Evolutionary conservation across 176 grass and related monocot genomes (phyloP), one percentile per base, ranked within the genome.

Genomic region (Carex cristatella): DNA sequence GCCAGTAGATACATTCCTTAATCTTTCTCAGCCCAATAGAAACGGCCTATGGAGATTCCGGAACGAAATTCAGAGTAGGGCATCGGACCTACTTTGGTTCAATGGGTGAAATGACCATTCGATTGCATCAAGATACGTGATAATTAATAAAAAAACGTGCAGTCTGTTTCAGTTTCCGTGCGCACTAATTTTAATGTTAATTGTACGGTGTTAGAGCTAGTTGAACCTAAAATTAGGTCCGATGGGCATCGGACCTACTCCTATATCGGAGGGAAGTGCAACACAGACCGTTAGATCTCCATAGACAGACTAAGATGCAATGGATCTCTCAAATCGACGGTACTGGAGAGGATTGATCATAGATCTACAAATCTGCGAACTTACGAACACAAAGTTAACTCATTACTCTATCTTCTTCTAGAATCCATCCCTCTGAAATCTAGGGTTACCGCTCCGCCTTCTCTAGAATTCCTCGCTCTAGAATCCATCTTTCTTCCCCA

Each of bases 341-440:
- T 8, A 46, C 68, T 71, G 68, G 15, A 23, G 32, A 23, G 38
- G 38, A 46, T 46, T 7, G 38, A 71, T 19, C 35, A 46, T 46
- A 37, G 38, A 71, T 19, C 35, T 71, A 71, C 13, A 42, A 4
- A 4, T 30, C 35, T 33, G 64, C 65, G 1, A 67, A 14, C 23
- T 69, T 66, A 30, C 27, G 65, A 69, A 8, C 10, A 71, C 37
- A 71, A n/a, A n/a, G 7, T 7, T 35, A 16, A 61, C 2, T 63
- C 60, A 44, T 81, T 56, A n/a, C 79, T 81, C 60, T 18, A 18
- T 59, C 55, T 81, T 81, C 79, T 81, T 81, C 79, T 81, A 81
- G 57, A 81, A 81, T 81, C 54, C 79, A 61, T 23, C 57, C 60
- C 79, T 81, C 79, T 81, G 79, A 81, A 81, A 81, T 81, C 49